Evolutionary conservation across 108 stramenopile species (phyloP), one percentile per base, ranked within the genome.

Genomic region (Discostella stelligeroides): DNA sequence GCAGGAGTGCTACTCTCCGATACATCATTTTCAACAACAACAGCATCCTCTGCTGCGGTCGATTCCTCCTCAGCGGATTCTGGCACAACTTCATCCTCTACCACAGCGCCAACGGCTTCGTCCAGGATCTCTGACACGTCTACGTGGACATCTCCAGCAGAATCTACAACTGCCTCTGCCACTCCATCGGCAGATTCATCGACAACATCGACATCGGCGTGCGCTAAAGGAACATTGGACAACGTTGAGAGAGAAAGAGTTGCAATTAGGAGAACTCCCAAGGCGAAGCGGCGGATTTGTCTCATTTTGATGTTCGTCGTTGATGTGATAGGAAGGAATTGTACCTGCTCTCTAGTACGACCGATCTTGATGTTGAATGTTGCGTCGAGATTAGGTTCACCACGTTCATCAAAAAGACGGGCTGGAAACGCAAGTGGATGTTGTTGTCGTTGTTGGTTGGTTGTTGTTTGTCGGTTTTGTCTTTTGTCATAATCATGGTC

Each of bases 251-350:
- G 10, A 51, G 77, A 57, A 51, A 79, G 49, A 27, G 70, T 48
- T 4, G 71, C 63, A 50, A 70, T 40, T 10, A 79, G 50, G 42
- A 79, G 57, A 15, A 66, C 29, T 37, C 60, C 65, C 43, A 79
- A 57, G 25, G 53, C 38, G 45, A 45, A 65, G 29, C 70, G 54
- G 45, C 69, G 77, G 58, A 58, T 47, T 45, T 56, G 27, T 56
- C 55, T 56, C 55, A 56, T 56, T 0, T 56, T 56, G 55, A 0
- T 38, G 37, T 18, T 37, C 34, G 34, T 34, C 34, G 34, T 34
- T 34, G 34, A 34, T 34, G 6, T 3, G 34, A 34, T 6, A 6
- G 34, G n/a, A n/a, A n/a, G n/a, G n/a, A n/a, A n/a, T n/a, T 34
- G 34, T 34, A 6, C 34, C 34, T 34, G 34, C 34, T 5, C 34